Evolutionary conservation across 2,329 filamentous ascomycete species (phyloP), one percentile per base, ranked within the genome.

Genomic region (Pestalotiopsis sp.): DNA sequence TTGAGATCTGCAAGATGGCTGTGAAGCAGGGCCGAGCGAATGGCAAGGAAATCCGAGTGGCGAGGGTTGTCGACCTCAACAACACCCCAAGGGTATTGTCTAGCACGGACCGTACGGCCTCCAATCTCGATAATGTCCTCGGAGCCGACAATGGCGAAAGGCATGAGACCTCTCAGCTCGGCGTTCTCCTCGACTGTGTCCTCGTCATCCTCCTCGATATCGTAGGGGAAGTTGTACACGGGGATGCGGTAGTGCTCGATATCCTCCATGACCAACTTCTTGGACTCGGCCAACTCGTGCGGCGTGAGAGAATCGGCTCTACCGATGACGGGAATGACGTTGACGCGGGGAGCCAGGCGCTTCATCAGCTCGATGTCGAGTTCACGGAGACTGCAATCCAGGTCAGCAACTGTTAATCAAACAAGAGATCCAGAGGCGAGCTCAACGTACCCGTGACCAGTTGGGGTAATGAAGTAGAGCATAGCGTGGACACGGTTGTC

Each of bases 221-320:
- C 96, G 86, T 99, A 99, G 64, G 96, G 96, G 88, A 99, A 99
- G 89, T 99, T 99, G 90, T 99, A 99, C 74, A 99, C 95, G 61
- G 96, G 96, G 76, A 99, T 99, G 80, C 96, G 93, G 87, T 99
- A 99, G 84, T 99, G 96, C 85, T 99, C 96, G 76, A 99, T 99
- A 81, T 99, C 96, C 87, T 99, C 96, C 96, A 99, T 99, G 79
- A 99, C 95, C 71, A 99, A 90, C 89, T 98, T 99, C 91, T 99
- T 99, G 75, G 95, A 98, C 84, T 99, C 96, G 74, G 96, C 96
- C 72, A 99, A 89, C 86, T 99, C 96, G 74, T 94, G 92, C 52
- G 96, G 96, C 68, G 96, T 99, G 72, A 99, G 91, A 25, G 96
- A 97, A 82, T 99, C 96, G 80, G 96, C 96, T 83, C 98, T 97